Evolutionary conservation across 2,329 filamentous ascomycete genomes (phyloP).

Genomic region (Epichloe gansuensis): DNA sequence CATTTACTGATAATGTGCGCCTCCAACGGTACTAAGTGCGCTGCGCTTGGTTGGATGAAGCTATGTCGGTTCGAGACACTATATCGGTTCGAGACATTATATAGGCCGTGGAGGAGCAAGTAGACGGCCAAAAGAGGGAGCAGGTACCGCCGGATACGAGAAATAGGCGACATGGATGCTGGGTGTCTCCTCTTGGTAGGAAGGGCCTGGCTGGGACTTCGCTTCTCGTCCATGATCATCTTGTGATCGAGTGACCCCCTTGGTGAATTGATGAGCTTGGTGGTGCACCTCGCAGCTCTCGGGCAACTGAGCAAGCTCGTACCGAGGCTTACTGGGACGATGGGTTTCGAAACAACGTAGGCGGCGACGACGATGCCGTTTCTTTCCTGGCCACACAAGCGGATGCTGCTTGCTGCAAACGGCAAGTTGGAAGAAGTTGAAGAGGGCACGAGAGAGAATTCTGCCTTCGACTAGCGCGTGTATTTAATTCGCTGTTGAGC

Average conservation of each 20-base stretch:
- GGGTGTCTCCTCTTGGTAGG: not conserved
- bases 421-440: too few relatives aligned
- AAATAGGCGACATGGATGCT: slow-evolving; percentile 1
- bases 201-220: not conserved
- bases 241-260: not conserved
- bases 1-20: slow-evolving; percentile 98
- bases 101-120: not conserved
- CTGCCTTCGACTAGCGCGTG: too few relatives aligned
- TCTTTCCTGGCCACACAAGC: too few relatives aligned
- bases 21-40: slow-evolving; percentile 58
- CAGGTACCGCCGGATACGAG: slow-evolving; percentile 3
- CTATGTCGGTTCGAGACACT: not conserved
- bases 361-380: too few relatives aligned
- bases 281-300: not conserved
- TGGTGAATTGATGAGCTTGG: not conserved
- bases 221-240: slow-evolving; percentile 3
- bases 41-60: not conserved
- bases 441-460: too few relatives aligned
- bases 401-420: too few relatives aligned
- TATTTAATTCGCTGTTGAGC: too few relatives aligned
- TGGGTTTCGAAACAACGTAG: too few relatives aligned
- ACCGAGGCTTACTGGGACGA: too few relatives aligned
- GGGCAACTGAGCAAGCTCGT: too few relatives aligned
- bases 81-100: not conserved
- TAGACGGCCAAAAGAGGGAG: slow-evolving; percentile 2